Percentiles rank a stretch among this genome's conserved stretches.
Evolutionary conservation across 805 yeast species (phyloP).

Genomic region (Metschnikowia arizonensis): DNA sequence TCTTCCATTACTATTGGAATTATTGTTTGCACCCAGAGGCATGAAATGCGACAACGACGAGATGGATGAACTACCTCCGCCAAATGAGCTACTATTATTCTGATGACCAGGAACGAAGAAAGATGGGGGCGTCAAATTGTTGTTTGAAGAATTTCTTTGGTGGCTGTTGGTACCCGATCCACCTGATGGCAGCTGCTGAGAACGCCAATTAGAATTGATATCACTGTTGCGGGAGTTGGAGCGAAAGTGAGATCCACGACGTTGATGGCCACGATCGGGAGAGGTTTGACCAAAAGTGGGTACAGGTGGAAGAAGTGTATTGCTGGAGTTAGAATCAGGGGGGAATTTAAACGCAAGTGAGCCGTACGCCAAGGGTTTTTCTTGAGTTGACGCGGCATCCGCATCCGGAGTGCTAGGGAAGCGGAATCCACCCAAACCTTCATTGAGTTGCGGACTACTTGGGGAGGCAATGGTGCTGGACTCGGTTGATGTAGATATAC

Average conservation of each 20-base stretch:
- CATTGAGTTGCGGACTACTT: conserved; percentile 14
- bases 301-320: conserved; percentile 49
- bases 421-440: conserved; percentile 40
- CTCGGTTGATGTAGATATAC: conserved; percentile 8
- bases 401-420: conserved; percentile 49
- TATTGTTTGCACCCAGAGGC: conserved; percentile 23
- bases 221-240: conserved; percentile 38
- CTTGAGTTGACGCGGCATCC: conserved; percentile 18
- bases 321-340: conserved; percentile 18
- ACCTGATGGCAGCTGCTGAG: conserved; percentile 43
- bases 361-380: conserved; percentile 36
- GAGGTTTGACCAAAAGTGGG: conserved; percentile 44
- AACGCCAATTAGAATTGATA: conserved; percentile 56
- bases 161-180: conserved; percentile 14
- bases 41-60: conserved; percentile 42
- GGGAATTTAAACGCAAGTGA: conserved; percentile 61
- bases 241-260: conserved; percentile 39
- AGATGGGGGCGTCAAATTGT: conserved; percentile 36
- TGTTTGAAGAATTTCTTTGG: conserved; percentile 21
- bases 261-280: conserved; percentile 40
- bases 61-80: conserved; percentile 55
- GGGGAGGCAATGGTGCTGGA: conserved; percentile 15
- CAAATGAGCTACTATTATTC: conserved; percentile 63
- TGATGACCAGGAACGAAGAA: conserved; percentile 75
- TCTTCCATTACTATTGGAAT: conserved; percentile 45